Evolutionary conservation across 1,139 yeast species (phyloP).

Genomic region (Taphrina sp.): DNA sequence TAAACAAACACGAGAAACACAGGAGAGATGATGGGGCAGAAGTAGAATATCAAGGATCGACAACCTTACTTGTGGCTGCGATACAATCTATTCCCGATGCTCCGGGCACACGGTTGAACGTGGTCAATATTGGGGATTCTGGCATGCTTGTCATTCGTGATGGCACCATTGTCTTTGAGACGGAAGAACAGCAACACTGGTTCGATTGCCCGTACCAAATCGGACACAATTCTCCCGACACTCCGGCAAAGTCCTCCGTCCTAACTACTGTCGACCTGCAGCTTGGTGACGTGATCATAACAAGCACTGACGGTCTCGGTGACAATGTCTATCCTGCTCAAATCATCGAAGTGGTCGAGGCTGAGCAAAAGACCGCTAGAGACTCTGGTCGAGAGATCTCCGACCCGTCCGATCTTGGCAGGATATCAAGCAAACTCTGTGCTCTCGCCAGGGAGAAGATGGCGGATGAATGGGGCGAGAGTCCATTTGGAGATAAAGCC

Average conservation of each 20-base stretch:
- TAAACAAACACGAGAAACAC: conserved; percentile 19
- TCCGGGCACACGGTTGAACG: conserved; percentile 22
- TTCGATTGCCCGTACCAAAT: conserved; percentile 36
- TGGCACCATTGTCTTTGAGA: conserved; percentile 33
- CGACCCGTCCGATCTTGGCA: conserved; percentile 17
- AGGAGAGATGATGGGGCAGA: conserved; percentile 27
- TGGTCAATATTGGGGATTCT: conserved; percentile 35
- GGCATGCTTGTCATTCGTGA: conserved; percentile 34
- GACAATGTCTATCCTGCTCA: conserved; percentile 37
- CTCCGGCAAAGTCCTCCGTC: conserved; percentile 29
- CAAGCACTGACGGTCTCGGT: conserved; percentile 37
- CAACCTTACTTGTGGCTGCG: conserved; percentile 22
- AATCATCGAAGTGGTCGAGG: conserved; percentile 29
- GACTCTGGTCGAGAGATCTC: neutral
- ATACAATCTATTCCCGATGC: conserved; percentile 13
- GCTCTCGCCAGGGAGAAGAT: conserved; percentile 33
- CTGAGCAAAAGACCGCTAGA: conserved; percentile 15
- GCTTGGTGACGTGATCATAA: conserved; percentile 33
- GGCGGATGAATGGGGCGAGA: conserved; percentile 34
- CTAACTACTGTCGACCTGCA: conserved; percentile 18
- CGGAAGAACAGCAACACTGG: conserved; percentile 37
- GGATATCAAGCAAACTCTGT: conserved; percentile 24
- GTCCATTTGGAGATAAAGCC: conserved; percentile 37
- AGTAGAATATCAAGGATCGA: conserved; percentile 27
- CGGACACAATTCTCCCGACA: conserved; percentile 36